Base-by-base conservation (phyloP, 2,329 filamentous ascomycete genomes). In the Colletotrichum sp. region DNA sequence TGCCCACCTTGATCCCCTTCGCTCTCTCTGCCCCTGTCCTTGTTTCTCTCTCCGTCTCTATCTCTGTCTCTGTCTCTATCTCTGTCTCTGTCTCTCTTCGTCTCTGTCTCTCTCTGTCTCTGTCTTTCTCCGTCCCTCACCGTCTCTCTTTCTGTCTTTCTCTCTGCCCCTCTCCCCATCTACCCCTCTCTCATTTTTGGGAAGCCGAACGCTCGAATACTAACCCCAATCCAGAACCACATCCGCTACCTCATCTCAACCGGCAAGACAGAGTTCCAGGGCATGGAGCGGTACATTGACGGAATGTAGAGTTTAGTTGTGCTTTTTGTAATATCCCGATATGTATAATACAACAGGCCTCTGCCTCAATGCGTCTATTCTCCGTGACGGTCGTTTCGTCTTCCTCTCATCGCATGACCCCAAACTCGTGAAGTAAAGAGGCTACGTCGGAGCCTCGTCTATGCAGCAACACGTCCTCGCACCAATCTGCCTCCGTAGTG, bases 201-300 rank as follows among this genome's bases (percentile, higher is more conserved):
- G 6, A 22, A 52, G 4, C 10, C 6, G 32, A 13, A 52, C 6
- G 12, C 8, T 52, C 39, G 10, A 22, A 28, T 22, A 27, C 60
- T 69, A 62, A 71, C 62, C 22, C 3, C 22, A 5, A 15, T 7
- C 18, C 3, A 92, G 90, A 83, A 84, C 77, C 91, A 93, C 79
- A 91, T 93, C 78, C 87, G 90, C 73, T 93, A 93, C 81, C 87
- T 93, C 48, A 82, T 93, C 74, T 92, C 91, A 12, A 93, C 89
- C 5, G 92, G 92, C 69, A 93, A 92, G 84, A 91, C 91, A 30
- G 89, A 93, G 80, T 93, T 91, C 91, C 90, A 93, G 79, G 87
- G 82, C 69, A 92, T 93, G 89, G 90, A 89, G 83, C 85, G 88
- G 78, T 90, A 90, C 83, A 89, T 91, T 81, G 83, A 85, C 74